Evolutionary conservation across 208 protist species (phyloP), one percentile per base, ranked within the genome.

Genomic region (Leptomonas pyrrhocoris): DNA sequence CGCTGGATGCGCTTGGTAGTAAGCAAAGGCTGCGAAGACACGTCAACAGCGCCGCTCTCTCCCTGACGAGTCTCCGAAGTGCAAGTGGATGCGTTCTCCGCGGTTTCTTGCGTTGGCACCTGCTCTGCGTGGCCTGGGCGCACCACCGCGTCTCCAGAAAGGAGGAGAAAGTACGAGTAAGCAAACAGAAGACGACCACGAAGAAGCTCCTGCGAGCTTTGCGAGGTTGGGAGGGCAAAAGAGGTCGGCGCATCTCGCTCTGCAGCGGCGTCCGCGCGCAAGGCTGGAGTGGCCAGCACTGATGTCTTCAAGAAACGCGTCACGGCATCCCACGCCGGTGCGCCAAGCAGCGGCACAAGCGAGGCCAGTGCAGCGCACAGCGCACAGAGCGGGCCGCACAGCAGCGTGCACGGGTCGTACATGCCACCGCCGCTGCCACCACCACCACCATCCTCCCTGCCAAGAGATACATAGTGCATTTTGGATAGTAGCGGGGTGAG

Each of bases 331-430:
- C 88, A 90, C 54, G 73, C 55, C 34, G 21, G 16, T 15, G 69
- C 68, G 19, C 67, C 61, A 23, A 93, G 77, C 19, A 81, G 30
- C 12, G 84, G 73, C 53, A 81, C 74, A 11, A 90, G 49, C 15
- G 63, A 70, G 7, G 88, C 75, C 5, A 93, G 73, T 8, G 81
- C 62, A 1, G 74, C 78, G 30, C 69, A 78, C 43, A 91, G 53
- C 6, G 73, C 77, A 50, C 80, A 86, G 49, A 88, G 73, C 18
- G 56, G 57, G 0, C 71, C 64, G 42, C 71, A 57, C 23, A 77
- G 59, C 28, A 51, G 51, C 28, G 71, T 53, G 51, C 34, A 55
- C 4, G 71, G 56, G 31, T 77, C 55, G 27, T 21, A n/a, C 31
- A 23, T 28, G 21, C 54, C 42, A 25, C 27, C 31, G 8, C n/a